Evolutionary conservation across 495 filamentous ascomycete species (phyloP), one percentile per base, ranked within the genome.

Genomic region (Penicillium egyptiacum): DNA sequence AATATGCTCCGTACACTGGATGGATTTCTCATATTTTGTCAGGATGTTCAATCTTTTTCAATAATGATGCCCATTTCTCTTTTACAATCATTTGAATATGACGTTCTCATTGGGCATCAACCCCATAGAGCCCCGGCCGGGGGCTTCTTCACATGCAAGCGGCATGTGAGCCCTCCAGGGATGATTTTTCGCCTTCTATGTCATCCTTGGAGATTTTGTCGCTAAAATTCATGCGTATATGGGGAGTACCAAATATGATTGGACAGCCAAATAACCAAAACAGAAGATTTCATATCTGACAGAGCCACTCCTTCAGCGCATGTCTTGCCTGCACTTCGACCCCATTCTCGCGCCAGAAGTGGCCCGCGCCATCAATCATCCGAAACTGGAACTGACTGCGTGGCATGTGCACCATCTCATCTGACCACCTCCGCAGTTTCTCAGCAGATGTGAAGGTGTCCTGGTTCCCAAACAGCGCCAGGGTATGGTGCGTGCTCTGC

Each of bases 341-440:
- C 5, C 83, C 85, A 5, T 79, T 64, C 61, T 93, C 88, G 22
- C 75, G 67, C 90, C 91, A 96, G 63, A 96, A 96, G 72, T 96
- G 92, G 4, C 88, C 90, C 9, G 88, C 92, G 5, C 82, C 82
- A 19, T 72, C 68, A 43, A 96, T 79, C 63, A 89, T 84, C 28
- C 78, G 73, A 53, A 70, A 76, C 6, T 69, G 67, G 54, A 87
- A 88, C 31, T 58, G 59, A 62, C 75, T 78, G 25, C 60, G 58
- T 19, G 70, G 65, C 33, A 60, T 62, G 8, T 58, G 60, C 5
- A 67, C 57, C 56, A 95, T 72, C 55, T 79, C 82, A 46, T 79
- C 75, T 22, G 80, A 83, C 94, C 94, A 98, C 30, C 75, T 70
- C 22, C 81, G 77, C 60, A 93, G 74, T 69, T 85, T 92, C 49